phyloP scores from a whole-genome alignment of 225 moss, liverwort and hornwort genomes.

The Bryum argenteum region DNA sequence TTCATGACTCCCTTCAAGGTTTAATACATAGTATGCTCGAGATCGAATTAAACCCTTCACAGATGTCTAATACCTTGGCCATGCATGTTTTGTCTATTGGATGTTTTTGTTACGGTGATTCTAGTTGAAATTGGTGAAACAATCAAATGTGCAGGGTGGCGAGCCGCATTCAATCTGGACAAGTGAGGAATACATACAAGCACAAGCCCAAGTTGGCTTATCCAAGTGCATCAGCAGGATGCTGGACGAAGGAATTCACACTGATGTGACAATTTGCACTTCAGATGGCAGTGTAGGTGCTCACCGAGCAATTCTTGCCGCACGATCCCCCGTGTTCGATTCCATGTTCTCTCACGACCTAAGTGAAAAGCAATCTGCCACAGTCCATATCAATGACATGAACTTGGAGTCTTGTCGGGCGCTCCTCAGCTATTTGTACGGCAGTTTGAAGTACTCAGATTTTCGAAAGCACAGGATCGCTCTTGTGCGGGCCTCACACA shows the following conservation, averaged over 20 bases:
- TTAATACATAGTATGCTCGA: background rate
- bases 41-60: background rate
- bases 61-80: background rate
- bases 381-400: slow-evolving; percentile 56
- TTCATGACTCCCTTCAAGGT: background rate
- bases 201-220: slow-evolving; percentile 44
- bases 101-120: slow-evolving; percentile 1
- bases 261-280: slow-evolving; percentile 48
- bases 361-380: slow-evolving; percentile 49
- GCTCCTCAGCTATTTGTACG: slow-evolving; percentile 52
- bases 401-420: slow-evolving; percentile 53
- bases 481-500: slow-evolving; percentile 49
- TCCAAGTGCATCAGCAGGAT: slow-evolving; percentile 50
- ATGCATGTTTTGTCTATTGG: background rate
- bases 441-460: slow-evolving; percentile 45
- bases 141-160: slow-evolving; percentile 34
- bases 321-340: slow-evolving; percentile 54
- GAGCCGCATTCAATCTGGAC: slow-evolving; percentile 60
- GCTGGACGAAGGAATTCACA: slow-evolving; percentile 54
- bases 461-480: slow-evolving; percentile 47
- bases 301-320: slow-evolving; percentile 56
- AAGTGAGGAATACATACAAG: slow-evolving; percentile 48
- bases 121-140: background rate
- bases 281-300: slow-evolving; percentile 47
- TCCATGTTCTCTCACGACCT: slow-evolving; percentile 55